Base-by-base conservation (phyloP, 192 early-diverging fungal genomes). In the Backusella tarrabulga region DNA sequence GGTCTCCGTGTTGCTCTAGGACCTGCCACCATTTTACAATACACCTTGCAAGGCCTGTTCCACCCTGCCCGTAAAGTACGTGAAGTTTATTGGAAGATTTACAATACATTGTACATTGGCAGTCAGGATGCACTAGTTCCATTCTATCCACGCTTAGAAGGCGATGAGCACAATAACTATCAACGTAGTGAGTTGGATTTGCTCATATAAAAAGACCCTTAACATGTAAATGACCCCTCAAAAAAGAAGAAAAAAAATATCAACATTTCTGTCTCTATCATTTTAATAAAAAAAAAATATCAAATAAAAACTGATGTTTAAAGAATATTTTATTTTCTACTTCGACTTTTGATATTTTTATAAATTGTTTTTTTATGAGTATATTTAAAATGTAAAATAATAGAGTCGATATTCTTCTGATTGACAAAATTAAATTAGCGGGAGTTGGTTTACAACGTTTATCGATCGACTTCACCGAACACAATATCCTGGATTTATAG, bases 1-100 rank as follows among this genome's bases (percentile, higher is more conserved):
- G 97, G 95, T 36, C 85, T 96, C 50, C 90, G 97, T 12, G 90
- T 99, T 8, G 95, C 95, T 4, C 77, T 99, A 32, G 98, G 98
- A 0, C 94, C 97, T 12, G 88, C 89, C 0, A 89, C 90, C 9
- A 87, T 98, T 42, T 73, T 98, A 60, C 90, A 94, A 70, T 99
- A 99, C 83, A 85, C 94, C 14, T 77, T 98, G 36, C 95, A 98
- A 84, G 98, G 98, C 0, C 78, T 99, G 70, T 99, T 99, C 91
- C 98, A 99, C 72, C 98, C 98, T 4, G 97, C 98, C 3, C 80
- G 97, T 9, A 91, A 94, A 71, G 97, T 99, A 6, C 88, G 98
- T 19, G 96, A 99, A 81, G 92, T 99, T 19, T 99, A 99, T 83
- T 99, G 98, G 98, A 97, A 94, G 77, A 95, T 99, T 77, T 99